Evolutionary conservation across 345 rosid species (phyloP).

Genomic region (Gossypium stocksii): DNA sequence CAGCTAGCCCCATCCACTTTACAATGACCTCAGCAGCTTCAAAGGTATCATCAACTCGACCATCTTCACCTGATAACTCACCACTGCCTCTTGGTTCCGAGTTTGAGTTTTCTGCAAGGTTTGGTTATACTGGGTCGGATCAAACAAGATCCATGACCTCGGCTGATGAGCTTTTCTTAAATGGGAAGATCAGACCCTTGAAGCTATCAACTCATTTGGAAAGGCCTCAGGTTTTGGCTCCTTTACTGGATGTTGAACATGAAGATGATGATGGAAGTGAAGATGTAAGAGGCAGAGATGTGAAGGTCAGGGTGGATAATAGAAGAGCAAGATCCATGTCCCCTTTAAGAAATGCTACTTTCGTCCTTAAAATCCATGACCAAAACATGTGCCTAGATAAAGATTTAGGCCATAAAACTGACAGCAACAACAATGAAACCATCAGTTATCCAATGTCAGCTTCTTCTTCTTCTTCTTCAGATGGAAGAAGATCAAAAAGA

Average conservation of each 20-base stretch:
- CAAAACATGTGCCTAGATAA: background rate
- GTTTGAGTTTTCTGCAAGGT: slow-evolving; percentile 79
- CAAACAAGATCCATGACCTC: slow-evolving; percentile 68
- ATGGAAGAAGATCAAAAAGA: slow-evolving; percentile 86
- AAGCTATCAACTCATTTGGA: slow-evolving; percentile 83
- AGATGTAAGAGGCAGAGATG: slow-evolving; percentile 59
- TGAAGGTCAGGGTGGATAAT: slow-evolving; percentile 52
- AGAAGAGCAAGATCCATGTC: slow-evolving; percentile 90
- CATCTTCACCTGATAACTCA: slow-evolving; percentile 27
- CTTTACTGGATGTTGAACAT: slow-evolving; percentile 60
- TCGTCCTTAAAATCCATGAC: slow-evolving; percentile 19
- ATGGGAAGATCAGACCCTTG: slow-evolving; percentile 95
- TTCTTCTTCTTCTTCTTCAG: slow-evolving; percentile 81
- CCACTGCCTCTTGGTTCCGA: slow-evolving; percentile 47
- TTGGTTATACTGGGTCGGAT: slow-evolving; percentile 38
- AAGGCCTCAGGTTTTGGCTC: slow-evolving; percentile 68
- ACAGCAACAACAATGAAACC: slow-evolving; percentile 18
- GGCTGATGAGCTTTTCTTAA: slow-evolving; percentile 83
- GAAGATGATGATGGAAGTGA: slow-evolving; percentile 60
- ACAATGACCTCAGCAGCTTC: slow-evolving; percentile 30
- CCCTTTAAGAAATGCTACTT: slow-evolving; percentile 50
- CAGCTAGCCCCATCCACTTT: slow-evolving; percentile 94
- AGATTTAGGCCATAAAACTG: slow-evolving; percentile 11
- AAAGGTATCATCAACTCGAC: slow-evolving; percentile 20
- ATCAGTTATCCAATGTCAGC: slow-evolving; percentile 49